phyloP scores from a whole-genome alignment of 805 yeast genomes.

The Suhomyces faveliae region DNA sequence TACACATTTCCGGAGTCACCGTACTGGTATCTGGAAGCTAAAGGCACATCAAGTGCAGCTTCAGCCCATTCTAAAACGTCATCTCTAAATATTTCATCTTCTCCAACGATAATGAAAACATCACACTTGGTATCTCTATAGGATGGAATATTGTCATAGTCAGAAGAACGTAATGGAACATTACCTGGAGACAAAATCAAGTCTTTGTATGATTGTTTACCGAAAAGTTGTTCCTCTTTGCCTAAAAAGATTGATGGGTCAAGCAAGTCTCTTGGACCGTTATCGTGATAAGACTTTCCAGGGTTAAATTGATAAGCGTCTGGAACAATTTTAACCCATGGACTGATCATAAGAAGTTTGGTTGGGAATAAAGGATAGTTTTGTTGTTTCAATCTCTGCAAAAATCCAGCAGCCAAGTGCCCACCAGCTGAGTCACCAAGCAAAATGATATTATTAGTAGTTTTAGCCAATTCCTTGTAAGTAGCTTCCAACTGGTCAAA shows the following conservation, averaged over 20 bases:
- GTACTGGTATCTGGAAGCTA: slow-evolving; percentile 17
- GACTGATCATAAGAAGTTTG: slow-evolving; percentile 29
- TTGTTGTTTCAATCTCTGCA: slow-evolving; percentile 24
- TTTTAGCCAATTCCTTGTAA: slow-evolving; percentile 22
- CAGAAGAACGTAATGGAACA: slow-evolving; percentile 31
- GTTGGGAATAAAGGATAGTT: slow-evolving; percentile 22
- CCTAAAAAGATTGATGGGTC: neutral
- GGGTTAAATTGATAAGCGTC: slow-evolving; percentile 19
- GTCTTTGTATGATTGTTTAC: slow-evolving; percentile 9
- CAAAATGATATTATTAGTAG: slow-evolving; percentile 25
- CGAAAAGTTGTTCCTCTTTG: slow-evolving; percentile 8
- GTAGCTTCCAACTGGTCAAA: slow-evolving; percentile 28
- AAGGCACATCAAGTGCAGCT: slow-evolving; percentile 31
- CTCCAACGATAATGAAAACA: slow-evolving; percentile 33
- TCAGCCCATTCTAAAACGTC: slow-evolving; percentile 35
- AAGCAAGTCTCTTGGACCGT: slow-evolving; percentile 12
- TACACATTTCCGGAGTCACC: slow-evolving; percentile 24
- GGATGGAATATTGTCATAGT: slow-evolving; percentile 18
- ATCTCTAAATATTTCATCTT: slow-evolving; percentile 44
- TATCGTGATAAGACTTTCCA: slow-evolving; percentile 37
- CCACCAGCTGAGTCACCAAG: slow-evolving; percentile 48
- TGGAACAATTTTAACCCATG: slow-evolving; percentile 39
- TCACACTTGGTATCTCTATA: neutral
- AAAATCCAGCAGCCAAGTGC: slow-evolving; percentile 29
- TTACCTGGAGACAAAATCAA: slow-evolving; percentile 28